Evolutionary conservation across 345 rosid genomes (phyloP).

Genomic region (Hibiscus trionum): DNA sequence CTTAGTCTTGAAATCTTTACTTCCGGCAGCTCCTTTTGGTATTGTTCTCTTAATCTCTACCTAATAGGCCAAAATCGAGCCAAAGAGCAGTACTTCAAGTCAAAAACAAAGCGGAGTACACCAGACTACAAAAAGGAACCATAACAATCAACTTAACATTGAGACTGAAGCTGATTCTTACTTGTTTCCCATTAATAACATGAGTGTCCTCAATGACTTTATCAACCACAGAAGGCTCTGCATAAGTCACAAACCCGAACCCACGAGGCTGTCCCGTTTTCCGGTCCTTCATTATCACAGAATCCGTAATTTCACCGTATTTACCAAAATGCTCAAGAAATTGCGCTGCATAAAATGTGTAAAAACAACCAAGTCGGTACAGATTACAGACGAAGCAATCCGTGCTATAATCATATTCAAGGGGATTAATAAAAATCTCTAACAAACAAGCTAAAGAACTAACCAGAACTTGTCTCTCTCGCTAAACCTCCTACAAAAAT

Average conservation of each 20-base stretch:
- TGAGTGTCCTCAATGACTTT: slow-evolving; percentile 72
- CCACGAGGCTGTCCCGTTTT: slow-evolving; percentile 93
- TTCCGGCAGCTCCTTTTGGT: slow-evolving; percentile 72
- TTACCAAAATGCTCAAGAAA: slow-evolving; percentile 75
- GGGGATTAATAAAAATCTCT: slow-evolving; percentile 3
- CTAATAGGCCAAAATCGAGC: slow-evolving; percentile 26
- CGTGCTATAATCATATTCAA: slow-evolving; percentile 4
- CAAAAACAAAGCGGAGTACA: background rate
- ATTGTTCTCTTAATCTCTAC: slow-evolving; percentile 92
- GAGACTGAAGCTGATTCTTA: slow-evolving; percentile 19
- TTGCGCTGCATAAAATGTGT: slow-evolving; percentile 40
- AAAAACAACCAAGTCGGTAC: slow-evolving; percentile 9
- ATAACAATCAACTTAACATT: slow-evolving; percentile 2
- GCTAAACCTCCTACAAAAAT: slow-evolving; percentile 80
- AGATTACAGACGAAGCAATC: background rate
- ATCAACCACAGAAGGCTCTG: slow-evolving; percentile 84
- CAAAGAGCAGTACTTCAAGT: background rate
- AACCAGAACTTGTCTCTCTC: slow-evolving; percentile 65
- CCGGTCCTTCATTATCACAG: slow-evolving; percentile 93
- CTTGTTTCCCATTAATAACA: slow-evolving; percentile 79
- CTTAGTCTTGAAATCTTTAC: slow-evolving; percentile 81
- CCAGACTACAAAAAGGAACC: background rate
- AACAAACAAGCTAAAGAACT: slow-evolving; percentile 28
- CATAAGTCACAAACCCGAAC: slow-evolving; percentile 92
- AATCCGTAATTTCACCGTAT: slow-evolving; percentile 91